Base-by-base conservation (phyloP, 805 yeast species). In the Metschnikowia bowlesiae region DNA sequence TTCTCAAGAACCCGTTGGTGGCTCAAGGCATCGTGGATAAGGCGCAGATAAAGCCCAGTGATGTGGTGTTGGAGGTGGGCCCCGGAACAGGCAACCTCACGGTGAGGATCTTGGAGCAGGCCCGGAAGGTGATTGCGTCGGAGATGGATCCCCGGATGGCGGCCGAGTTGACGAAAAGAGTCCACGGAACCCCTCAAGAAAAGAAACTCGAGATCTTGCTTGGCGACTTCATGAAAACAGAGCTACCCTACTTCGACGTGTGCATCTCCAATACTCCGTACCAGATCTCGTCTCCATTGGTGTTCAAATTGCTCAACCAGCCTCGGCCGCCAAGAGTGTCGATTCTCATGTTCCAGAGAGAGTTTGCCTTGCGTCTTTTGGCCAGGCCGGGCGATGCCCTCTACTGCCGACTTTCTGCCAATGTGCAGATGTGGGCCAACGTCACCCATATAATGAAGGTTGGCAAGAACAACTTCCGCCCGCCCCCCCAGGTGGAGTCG, bases 141-240 rank as follows among this genome's bases (percentile, higher is more conserved):
- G 99, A 94, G 73, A 91, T 91, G 89, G 99, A 94, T 71, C 99
- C 99, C n/a, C 78, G 97, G 72, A 94, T 94, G 99, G 99, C 98
- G 2, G 98, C 98, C 0, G 99, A 94, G 69, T 76, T 94, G 61
- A 89, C 97, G 9, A 94, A 94, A 68, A 85, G 99, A 75, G 98
- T 94, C 13, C 97, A 89, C 62, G 97, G 97, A 10, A 92, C 95
- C n/a, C 91, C 97, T 1, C 85, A 80, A 49, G 94, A 90, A 67
- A 89, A 89, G 70, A 91, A 90, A 66, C 75, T 94, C 49, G 98
- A 94, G 55, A 89, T 94, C 52, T 71, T 92, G 62, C 76, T 94
- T 56, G 99, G 99, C 16, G 99, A 94, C 71, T 91, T 90, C 67
- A 92, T 94, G 83, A 94, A 94, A 70, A 83, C 96, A 2, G 97